phyloP scores from a whole-genome alignment of 148 eudicot species.

The Cornus controversa region DNA sequence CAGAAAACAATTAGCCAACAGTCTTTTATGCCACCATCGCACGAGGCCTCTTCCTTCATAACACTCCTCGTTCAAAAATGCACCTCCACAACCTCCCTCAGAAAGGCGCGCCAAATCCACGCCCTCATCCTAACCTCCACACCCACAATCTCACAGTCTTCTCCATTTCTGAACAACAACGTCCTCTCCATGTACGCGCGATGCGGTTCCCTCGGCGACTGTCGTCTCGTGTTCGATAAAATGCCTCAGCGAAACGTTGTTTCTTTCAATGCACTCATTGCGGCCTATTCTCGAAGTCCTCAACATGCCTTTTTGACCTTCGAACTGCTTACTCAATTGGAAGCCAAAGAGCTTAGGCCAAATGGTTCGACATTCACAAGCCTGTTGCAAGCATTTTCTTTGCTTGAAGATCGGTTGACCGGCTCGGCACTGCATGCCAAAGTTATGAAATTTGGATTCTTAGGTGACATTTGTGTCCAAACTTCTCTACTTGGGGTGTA shows the following conservation, averaged over 20 bases:
- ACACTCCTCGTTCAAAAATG: conserved; percentile 49
- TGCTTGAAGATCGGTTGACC: conserved; percentile 29
- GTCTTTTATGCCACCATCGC: conserved; percentile 31
- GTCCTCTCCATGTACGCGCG: conserved; percentile 62
- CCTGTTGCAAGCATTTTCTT: conserved; percentile 54
- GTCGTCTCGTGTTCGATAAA: conserved; percentile 68
- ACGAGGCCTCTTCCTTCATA: conserved; percentile 23
- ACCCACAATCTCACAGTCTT: conserved; percentile 30
- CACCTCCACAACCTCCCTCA: conserved; percentile 44
- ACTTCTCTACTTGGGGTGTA: conserved; percentile 70
- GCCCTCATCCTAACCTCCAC: conserved; percentile 60
- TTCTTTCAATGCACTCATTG: conserved; percentile 62
- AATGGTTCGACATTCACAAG: conserved; percentile 65
- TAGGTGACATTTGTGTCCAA: conserved; percentile 49
- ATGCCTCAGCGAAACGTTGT: conserved; percentile 72
- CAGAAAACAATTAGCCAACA: background rate
- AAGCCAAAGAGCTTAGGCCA: conserved; percentile 42
- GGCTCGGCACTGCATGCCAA: conserved; percentile 56
- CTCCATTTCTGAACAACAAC: conserved; percentile 63
- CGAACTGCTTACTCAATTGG: conserved; percentile 41
- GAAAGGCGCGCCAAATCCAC: conserved; percentile 55
- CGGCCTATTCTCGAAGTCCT: conserved; percentile 61
- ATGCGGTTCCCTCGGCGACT: conserved; percentile 50
- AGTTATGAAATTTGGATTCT: conserved; percentile 48
- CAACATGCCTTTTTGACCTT: conserved; percentile 27